phyloP scores from a whole-genome alignment of 2,329 filamentous ascomycete genomes.

The Hypoxylon sp. region DNA sequence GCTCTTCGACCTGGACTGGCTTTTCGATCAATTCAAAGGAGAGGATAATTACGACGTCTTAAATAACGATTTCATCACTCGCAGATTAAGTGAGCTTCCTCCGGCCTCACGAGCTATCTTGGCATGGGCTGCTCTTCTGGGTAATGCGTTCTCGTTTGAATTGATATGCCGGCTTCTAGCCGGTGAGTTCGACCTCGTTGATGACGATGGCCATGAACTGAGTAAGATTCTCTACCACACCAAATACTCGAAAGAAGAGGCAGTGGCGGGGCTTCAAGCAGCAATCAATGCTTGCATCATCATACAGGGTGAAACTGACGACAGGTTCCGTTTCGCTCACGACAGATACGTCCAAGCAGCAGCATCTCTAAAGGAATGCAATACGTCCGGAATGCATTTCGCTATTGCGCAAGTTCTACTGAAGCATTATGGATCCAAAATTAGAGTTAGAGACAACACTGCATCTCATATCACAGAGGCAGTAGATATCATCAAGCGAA shows the following conservation, averaged over 20 bases:
- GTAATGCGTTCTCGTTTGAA: slow-evolving; percentile 86
- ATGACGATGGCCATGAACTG: slow-evolving; percentile 58
- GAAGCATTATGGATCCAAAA: slow-evolving; percentile 75
- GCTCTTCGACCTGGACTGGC: slow-evolving; percentile 86
- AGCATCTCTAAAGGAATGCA: slow-evolving; percentile 76
- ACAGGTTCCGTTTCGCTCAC: slow-evolving; percentile 89
- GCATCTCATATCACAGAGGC: slow-evolving; percentile 87
- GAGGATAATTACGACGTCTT: slow-evolving; percentile 84
- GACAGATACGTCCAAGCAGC: slow-evolving; percentile 88
- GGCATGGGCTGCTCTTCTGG: slow-evolving; percentile 88
- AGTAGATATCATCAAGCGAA: slow-evolving; percentile 79
- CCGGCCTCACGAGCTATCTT: slow-evolving; percentile 81
- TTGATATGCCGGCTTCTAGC: slow-evolving; percentile 83
- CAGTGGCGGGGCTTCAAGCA: slow-evolving; percentile 84
- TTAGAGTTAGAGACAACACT: slow-evolving; percentile 77
- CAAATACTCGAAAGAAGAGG: slow-evolving; percentile 74
- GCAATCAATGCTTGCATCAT: slow-evolving; percentile 86
- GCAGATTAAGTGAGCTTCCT: slow-evolving; percentile 82
- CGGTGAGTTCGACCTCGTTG: slow-evolving; percentile 77
- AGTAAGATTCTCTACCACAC: slow-evolving; percentile 58
- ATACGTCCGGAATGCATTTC: slow-evolving; percentile 87
- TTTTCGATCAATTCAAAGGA: slow-evolving; percentile 87
- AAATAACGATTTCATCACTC: slow-evolving; percentile 85
- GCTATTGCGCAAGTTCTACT: slow-evolving; percentile 86
- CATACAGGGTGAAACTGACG: slow-evolving; percentile 85